These are phyloP conservation scores for Aspergillus melleus DNA, from an alignment of 2,329 filamentous ascomycete genomes.

Conservation along the genomic window DNA sequence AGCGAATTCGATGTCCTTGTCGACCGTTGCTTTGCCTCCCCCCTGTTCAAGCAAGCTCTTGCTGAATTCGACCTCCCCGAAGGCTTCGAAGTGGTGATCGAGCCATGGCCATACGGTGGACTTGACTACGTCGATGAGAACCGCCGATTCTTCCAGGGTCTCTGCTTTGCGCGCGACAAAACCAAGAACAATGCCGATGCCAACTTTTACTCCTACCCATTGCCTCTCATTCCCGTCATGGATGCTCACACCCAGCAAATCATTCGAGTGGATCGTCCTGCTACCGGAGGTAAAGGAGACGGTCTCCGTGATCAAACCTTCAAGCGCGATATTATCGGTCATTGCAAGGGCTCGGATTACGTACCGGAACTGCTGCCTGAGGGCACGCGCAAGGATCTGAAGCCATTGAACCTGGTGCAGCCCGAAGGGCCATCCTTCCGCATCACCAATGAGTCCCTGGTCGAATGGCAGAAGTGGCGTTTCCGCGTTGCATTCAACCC, in stretches of 20 bases:
- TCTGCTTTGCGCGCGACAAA: conserved; percentile 52
- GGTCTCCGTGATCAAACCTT: conserved; percentile 43
- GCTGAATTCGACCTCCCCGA: conserved; percentile 55
- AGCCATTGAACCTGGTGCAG: conserved; percentile 72
- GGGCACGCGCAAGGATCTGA: conserved; percentile 54
- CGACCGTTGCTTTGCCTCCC: conserved; percentile 53
- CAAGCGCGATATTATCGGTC: conserved; percentile 51
- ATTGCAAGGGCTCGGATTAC: conserved; percentile 56
- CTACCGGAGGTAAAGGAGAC: conserved; percentile 53
- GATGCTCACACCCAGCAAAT: conserved; percentile 57
- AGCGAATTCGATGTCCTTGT: conserved; percentile 50
- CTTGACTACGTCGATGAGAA: conserved; percentile 49
- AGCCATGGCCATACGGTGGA: conserved; percentile 60
- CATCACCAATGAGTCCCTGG: conserved; percentile 39
- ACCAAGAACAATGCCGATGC: conserved; percentile 52
- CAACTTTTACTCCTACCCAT: conserved; percentile 63
- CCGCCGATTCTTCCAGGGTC: conserved; percentile 52
- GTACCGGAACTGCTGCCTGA: conserved; percentile 49
- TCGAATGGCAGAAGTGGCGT: conserved; percentile 67
- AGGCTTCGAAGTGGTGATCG: conserved; percentile 57
- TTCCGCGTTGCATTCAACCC: conserved; percentile 61
- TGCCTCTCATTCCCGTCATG: conserved; percentile 55
- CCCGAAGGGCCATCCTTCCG: conserved; percentile 68
- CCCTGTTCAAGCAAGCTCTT: conserved; percentile 53
- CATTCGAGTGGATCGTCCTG: conserved; percentile 58